These are phyloP conservation scores for Blyttiomyces sp. DNA, from an alignment of 371 early-diverging fungal species.

Conservation along the genomic window DNA sequence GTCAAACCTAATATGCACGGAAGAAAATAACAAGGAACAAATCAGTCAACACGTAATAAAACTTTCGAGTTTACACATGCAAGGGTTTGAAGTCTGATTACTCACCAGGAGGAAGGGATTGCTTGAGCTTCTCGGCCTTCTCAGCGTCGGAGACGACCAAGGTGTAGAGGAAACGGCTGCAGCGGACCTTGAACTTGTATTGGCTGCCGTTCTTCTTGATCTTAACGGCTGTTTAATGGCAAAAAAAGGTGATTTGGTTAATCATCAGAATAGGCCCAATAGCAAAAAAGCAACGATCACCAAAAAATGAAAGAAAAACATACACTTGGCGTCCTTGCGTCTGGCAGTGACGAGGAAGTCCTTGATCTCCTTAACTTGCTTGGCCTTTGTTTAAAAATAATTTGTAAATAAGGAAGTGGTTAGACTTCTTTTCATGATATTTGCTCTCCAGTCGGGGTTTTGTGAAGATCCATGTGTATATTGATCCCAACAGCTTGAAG, in stretches of 20 bases:
- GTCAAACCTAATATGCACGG: not conserved
- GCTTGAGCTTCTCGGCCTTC: constrained; percentile 95
- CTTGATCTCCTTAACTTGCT: constrained; percentile 97
- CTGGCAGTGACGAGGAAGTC: constrained; percentile 94
- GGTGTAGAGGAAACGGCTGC: constrained; percentile 97
- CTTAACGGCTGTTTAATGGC: constrained; percentile 62
- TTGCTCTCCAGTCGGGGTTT: not conserved
- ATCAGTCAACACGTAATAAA: not conserved
- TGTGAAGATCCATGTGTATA: not conserved
- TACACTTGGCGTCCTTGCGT: constrained; percentile 94
- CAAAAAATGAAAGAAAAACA: constrained; percentile 15
- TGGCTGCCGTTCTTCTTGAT: constrained; percentile 95
- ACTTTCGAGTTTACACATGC: not conserved
- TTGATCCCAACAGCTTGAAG: not conserved
- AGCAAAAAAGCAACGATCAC: not conserved
- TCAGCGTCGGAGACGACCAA: constrained; percentile 91
- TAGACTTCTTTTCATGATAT: not conserved
- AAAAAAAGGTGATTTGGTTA: not conserved
- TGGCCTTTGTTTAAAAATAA: constrained; percentile 67
- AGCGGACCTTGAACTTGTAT: constrained; percentile 98
- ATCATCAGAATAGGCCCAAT: not conserved
- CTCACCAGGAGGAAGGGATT: constrained; percentile 47
- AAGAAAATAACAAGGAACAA: not conserved
- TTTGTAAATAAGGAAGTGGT: not conserved
- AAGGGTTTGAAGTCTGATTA: not conserved